Percentiles rank a stretch among this genome's conserved stretches.
These are phyloP conservation scores for Dichotomocladium elegans DNA, from an alignment of 371 early-diverging fungal genomes.

Conservation along the genomic window DNA sequence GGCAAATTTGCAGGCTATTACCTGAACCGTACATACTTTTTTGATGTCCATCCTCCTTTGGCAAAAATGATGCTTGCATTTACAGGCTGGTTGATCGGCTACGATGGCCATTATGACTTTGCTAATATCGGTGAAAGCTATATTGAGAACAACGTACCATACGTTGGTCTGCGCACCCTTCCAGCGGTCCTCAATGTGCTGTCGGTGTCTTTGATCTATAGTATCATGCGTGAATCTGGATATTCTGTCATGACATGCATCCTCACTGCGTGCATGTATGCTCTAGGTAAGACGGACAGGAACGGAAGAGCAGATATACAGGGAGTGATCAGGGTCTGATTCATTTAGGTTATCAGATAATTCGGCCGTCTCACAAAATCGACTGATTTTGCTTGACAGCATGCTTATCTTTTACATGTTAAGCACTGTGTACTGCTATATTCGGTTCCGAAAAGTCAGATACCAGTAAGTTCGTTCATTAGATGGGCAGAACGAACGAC, in stretches of 20 bases:
- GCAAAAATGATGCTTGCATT: conserved; percentile 95
- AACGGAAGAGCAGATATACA: background rate
- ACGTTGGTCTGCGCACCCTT: conserved; percentile 75
- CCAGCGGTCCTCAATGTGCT: conserved; percentile 83
- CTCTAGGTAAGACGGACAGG: conserved; percentile 69
- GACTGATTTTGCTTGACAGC: conserved; percentile 91
- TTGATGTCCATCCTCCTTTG: conserved; percentile 99
- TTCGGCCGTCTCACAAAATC: conserved; percentile 85
- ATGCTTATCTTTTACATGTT: conserved; percentile 90
- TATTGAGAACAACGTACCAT: conserved; percentile 84
- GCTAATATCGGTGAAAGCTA: conserved; percentile 93
- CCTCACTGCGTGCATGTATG: conserved; percentile 73
- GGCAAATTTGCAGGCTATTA: conserved; percentile 99
- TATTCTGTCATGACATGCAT: conserved; percentile 74
- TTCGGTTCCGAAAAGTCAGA: conserved; percentile 81
- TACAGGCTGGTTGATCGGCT: conserved; percentile 81
- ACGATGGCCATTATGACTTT: conserved; percentile 92
- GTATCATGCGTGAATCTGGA: conserved; percentile 85
- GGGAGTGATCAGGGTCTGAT: background rate
- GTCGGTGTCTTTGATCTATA: conserved; percentile 75
- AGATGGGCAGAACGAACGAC: no score
- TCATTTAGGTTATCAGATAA: conserved; percentile 56
- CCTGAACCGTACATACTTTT: conserved; percentile 90
- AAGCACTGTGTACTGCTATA: conserved; percentile 77
- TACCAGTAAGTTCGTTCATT: conserved; percentile 41